Evolutionary conservation across 176 grass and related monocot species (phyloP), one percentile per base, ranked within the genome.

Genomic region (Zoysia japonica): DNA sequence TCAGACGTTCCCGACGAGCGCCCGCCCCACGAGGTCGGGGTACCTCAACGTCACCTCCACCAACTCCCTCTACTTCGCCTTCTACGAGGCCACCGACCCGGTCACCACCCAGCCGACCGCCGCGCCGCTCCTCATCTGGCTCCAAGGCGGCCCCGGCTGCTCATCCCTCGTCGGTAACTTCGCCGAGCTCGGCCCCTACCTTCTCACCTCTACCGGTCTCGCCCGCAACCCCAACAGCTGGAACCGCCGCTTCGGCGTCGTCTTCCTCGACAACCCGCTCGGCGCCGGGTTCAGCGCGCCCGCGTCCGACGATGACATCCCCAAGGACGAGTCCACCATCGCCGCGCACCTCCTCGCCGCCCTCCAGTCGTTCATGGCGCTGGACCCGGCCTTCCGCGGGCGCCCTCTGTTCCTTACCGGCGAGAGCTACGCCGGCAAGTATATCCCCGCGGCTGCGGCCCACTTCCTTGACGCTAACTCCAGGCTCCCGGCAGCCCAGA

Each of bases 181-280:
- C 74, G 83, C 86, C 76, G 59, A 82, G 82, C 72, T 92, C 52
- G 90, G 90, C 35, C 74, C 90, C 5, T 92, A 71, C 69, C 41
- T 86, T 79, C 79, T 82, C 65, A 28, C 47, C 49, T 48, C 50
- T 78, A 48, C 47, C 38, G 36, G 82, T 54, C 90, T 92, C 87
- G 56, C 68, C 17, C 47, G 7, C 8, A 90, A 96, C 75, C 82
- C 53, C 51, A 47, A 78, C 76, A 61, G 70, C 12, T 96, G 90
- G 93, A 92, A 92, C 90, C 83, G 77, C 3, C 85, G 80, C 20
- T 93, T 97, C 50, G 83, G 83, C 69, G 57, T 97, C 14, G 62
- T 97, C 70, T 93, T 97, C 82, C 62, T 97, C 38, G 93, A 97
- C 85, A 89, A 71, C 85, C 93, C 93, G 2, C 87, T 93, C 57